Evolutionary conservation across 2,329 filamentous ascomycete genomes (phyloP).

Genomic region (Pseudodiploospora longispora): DNA sequence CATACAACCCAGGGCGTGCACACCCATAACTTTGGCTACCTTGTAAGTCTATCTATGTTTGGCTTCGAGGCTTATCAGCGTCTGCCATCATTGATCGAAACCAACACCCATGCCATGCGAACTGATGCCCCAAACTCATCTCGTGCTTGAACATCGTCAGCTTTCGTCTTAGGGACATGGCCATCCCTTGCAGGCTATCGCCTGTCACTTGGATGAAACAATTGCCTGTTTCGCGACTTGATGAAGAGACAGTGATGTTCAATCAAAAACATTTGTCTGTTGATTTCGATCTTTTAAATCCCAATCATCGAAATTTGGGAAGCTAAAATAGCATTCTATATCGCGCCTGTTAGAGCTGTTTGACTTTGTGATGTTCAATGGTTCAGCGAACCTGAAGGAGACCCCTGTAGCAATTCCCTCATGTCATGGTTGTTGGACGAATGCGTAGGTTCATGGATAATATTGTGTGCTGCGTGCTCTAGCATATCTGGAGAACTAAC

Average conservation of each 20-base stretch:
- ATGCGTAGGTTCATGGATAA: conserved; percentile 15
- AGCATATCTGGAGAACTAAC: not conserved
- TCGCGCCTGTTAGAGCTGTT: not conserved
- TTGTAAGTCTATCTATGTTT: too few species aligned
- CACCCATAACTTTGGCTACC: too few species aligned
- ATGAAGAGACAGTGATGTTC: not conserved
- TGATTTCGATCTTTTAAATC: conserved; percentile 20
- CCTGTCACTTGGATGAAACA: too few species aligned
- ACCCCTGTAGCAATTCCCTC: conserved; percentile 14
- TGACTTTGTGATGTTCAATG: conserved; percentile 28
- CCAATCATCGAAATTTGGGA: conserved; percentile 65
- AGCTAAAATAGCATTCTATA: conserved; percentile 56
- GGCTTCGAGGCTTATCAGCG: too few species aligned
- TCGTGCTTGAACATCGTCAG: too few species aligned
- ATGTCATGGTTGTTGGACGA: conserved; percentile 15
- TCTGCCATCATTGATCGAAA: too few species aligned
- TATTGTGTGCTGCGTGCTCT: conserved; percentile 14
- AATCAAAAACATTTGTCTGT: not conserved
- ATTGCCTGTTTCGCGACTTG: too few species aligned
- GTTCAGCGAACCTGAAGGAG: conserved; percentile 17
- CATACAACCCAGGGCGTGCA: too few species aligned
- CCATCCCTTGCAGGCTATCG: too few species aligned
- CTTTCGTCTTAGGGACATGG: too few species aligned
- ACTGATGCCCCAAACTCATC: too few species aligned
- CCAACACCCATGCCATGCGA: too few species aligned